Base-by-base conservation (phyloP, 805 yeast genomes). In the Cyberlindnera mrakii region DNA sequence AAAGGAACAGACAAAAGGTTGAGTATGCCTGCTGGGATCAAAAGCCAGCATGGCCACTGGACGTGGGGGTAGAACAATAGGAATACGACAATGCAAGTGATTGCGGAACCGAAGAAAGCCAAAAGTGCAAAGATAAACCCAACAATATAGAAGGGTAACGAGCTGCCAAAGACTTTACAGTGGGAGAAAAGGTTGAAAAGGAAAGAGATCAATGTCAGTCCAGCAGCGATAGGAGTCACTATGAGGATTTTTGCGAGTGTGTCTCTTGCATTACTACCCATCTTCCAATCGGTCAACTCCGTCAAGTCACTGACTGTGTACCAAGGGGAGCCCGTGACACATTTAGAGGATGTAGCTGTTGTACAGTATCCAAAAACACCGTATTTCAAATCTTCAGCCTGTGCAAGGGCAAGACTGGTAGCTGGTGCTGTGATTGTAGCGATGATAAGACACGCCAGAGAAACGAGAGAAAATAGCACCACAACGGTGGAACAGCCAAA, bases 301-400 rank as follows among this genome's bases (percentile, higher is more conserved):
- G 62, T 50, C 9, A 59, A 19, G 10, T 53, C 44, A 23, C 67
- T 62, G 27, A 74, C 56, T 2, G 35, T 32, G 29, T 66, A 61
- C 5, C 66, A 71, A 3, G 76, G 73, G 16, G 74, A 76, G 1
- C 67, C 55, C 2, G 78, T 55, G 15, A 71, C 58, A 54, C 85
- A 80, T 1, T 47, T 18, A 9, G 54, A 47, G 6, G 42, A 15
- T 3, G 51, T 46, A 1, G 58, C 54, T 4, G 50, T 45, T 4
- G 55, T 34, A 56, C 93, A 85, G 57, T 73, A 77, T 3, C 93
- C 93, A 56, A 85, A 74, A 2, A 77, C 74, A 29, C 93, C 93
- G 58, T 72, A 85, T 3, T 67, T 63, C 49, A 65, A 63, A 34
- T 61, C 58, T 17, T 63, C 63, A 30, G 78, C 70, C 30, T 69